Percentiles rank a stretch among this genome's conserved stretches.
Conservation (phyloP, 768 basidiomycete genomes). For the Amanita pallidorosea region DNA sequence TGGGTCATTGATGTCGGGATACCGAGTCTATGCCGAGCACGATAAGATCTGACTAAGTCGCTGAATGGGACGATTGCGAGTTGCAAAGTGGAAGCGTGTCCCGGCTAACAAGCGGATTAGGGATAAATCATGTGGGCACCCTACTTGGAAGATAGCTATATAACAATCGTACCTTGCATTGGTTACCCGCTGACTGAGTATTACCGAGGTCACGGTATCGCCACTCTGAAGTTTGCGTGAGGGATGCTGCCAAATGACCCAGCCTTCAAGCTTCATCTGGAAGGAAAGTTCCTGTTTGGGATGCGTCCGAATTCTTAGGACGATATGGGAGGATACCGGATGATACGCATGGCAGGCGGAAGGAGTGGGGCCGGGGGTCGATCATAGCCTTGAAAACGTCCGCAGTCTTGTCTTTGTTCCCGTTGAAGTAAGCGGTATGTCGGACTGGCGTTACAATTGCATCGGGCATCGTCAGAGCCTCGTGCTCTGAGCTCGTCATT, state of each 20-base stretch:
- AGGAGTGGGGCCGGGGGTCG: not conserved
- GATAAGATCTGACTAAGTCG: not conserved
- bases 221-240: not conserved
- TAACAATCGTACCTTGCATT: not conserved
- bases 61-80: not conserved
- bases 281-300: not conserved
- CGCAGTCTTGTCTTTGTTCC: not conserved
- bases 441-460: not conserved
- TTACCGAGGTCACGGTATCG: not conserved
- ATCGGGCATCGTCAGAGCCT: not conserved
- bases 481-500: not conserved
- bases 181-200: not conserved
- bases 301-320: not conserved
- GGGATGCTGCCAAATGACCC: not conserved
- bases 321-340: not conserved
- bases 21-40: not conserved
- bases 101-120: not conserved
- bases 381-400: not conserved
- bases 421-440: not conserved
- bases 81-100: not conserved
- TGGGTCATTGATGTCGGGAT: not conserved
- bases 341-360: not conserved
- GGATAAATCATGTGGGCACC: not conserved
- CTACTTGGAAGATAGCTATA: not conserved
- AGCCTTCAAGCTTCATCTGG: not conserved